Evolutionary conservation across 1,284 basidiomycete genomes (phyloP), one percentile per base, ranked within the genome.

Genomic region (Sanghuangporus baumii): DNA sequence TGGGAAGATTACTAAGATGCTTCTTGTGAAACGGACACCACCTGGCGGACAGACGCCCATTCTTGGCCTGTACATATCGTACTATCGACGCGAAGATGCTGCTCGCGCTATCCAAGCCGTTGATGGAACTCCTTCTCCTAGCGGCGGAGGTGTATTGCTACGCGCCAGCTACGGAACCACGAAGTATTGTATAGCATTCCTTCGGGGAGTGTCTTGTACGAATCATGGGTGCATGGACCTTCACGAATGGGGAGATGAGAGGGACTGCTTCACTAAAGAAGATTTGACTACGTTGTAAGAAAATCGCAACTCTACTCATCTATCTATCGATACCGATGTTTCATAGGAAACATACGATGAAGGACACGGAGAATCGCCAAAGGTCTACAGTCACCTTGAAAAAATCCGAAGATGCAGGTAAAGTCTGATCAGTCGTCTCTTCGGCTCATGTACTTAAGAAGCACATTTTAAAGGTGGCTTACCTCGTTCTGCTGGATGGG

Each of bases 171-270:
- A 95, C 74, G 97, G 97, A 23, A 98, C 96, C 23, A 97, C 96
- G 40, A 95, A 98, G 74, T 99, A 99, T 73, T 99, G 97, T 76
- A 96, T 98, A 81, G 82, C 89, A 9, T 99, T 98, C 74, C 81
- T 99, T 67, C 91, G 96, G 56, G 89, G 93, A 23, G 82, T 86
- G 54, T 85, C 85, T 65, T 99, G 97, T 76, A 84, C 88, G 60
- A 93, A 94, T 72, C 88, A 91, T 69, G 87, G 85, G 65, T 99
- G 96, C 76, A 91, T 96, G 84, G 93, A 94, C 73, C 77, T 97
- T 60, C 97, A 99, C 73, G 97, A 99, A 74, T 96, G 95, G 87
- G 96, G 96, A 20, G 97, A 98, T 69, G 96, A 99, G 74, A 93
- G 94, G 63, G 97, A 99, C 74, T 95, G 92, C 69, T 98, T 95